These are phyloP conservation scores for Globisporangium radiosum DNA, from an alignment of 352 stramenopile species.

Conservation along the genomic window DNA sequence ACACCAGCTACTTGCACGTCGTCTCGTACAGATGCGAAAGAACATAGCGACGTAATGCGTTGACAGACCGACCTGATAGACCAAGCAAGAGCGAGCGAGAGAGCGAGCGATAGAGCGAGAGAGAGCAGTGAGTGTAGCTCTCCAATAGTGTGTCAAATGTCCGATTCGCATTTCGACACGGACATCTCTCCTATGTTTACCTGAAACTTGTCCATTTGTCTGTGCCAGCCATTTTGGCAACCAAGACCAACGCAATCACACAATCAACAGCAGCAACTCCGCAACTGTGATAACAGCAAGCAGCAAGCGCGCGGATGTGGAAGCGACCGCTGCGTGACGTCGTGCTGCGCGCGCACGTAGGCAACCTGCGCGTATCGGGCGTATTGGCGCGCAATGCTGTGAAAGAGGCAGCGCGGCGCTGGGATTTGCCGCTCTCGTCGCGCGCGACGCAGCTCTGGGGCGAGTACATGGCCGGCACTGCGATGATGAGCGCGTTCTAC, in stretches of 20 bases:
- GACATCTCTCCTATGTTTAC: no score
- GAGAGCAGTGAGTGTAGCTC: no score
- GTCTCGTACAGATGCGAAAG: slow-evolving; percentile 43
- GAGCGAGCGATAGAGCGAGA: no score
- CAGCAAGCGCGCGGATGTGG: slow-evolving; percentile 26
- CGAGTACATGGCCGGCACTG: slow-evolving; percentile 84
- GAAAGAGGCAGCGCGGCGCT: slow-evolving; percentile 48
- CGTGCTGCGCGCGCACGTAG: slow-evolving; percentile 66
- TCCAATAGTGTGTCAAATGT: no score
- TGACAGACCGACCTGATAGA: no score
- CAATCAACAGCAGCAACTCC: not conserved
- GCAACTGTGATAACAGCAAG: no score
- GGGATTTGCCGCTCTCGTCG: slow-evolving; percentile 34
- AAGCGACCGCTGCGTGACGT: slow-evolving; percentile 56
- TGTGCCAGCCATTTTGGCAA: no score
- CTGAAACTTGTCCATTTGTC: no score
- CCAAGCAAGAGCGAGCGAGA: no score
- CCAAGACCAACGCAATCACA: no score
- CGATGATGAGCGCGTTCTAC: slow-evolving; percentile 85
- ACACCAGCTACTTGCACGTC: slow-evolving; percentile 37
- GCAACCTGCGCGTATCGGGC: slow-evolving; percentile 74
- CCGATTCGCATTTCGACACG: no score
- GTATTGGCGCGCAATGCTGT: slow-evolving; percentile 59
- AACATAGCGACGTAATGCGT: slow-evolving; percentile 29
- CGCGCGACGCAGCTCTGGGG: slow-evolving; percentile 59